phyloP scores from a whole-genome alignment of 2,329 filamentous ascomycete genomes.

The Arthrobotrys sinensis region DNA sequence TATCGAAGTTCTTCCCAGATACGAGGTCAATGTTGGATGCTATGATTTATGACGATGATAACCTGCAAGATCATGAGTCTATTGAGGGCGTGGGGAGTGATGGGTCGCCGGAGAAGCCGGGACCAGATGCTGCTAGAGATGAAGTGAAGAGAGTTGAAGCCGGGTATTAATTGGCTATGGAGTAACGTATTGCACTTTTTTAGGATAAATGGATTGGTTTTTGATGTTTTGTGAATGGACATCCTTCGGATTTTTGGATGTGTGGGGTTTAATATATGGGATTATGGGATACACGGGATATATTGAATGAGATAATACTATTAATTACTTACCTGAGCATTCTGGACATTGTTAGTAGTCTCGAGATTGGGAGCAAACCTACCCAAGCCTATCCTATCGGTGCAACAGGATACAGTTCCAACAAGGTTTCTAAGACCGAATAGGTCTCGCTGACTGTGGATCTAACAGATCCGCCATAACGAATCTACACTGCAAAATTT shows the following conservation, averaged over 20 bases:
- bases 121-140: neutral
- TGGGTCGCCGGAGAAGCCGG: constrained; percentile 42
- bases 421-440: too few relatives aligned
- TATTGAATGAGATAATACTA: too few relatives aligned
- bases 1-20: constrained; percentile 41
- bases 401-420: too few relatives aligned
- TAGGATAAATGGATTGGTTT: constrained; percentile 5
- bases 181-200: neutral
- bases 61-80: constrained; percentile 38
- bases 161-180: neutral
- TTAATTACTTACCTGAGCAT: too few relatives aligned
- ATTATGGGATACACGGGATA: neutral
- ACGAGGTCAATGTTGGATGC: constrained; percentile 27
- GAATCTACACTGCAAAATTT: too few relatives aligned
- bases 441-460: too few relatives aligned
- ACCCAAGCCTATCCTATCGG: too few relatives aligned
- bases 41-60: constrained; percentile 45
- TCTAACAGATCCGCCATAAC: too few relatives aligned
- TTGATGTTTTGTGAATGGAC: neutral
- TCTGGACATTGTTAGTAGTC: too few relatives aligned
- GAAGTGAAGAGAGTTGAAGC: constrained; percentile 13
- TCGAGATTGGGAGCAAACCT: too few relatives aligned
- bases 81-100: constrained; percentile 51
- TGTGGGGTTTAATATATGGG: neutral
- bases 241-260: too few relatives aligned